phyloP scores from a whole-genome alignment of 2,329 filamentous ascomycete genomes.

The Sporothrix pallida region DNA sequence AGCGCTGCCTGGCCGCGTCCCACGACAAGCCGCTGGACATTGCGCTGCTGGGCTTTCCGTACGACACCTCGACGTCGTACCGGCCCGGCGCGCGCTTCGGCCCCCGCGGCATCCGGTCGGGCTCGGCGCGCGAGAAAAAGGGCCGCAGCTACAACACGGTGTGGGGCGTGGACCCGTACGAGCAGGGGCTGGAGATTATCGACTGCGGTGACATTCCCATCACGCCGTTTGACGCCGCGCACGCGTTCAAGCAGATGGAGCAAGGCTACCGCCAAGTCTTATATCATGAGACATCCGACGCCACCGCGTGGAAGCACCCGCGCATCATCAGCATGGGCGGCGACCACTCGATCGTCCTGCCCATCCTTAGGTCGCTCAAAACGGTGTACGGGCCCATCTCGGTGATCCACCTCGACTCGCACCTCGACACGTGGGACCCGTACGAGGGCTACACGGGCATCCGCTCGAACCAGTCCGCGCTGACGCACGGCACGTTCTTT shows the following conservation, averaged over 20 bases:
- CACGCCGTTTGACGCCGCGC: conserved; percentile 38
- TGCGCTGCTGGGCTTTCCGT: conserved; percentile 37
- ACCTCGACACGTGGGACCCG: conserved; percentile 40
- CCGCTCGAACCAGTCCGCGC: conserved; percentile 73
- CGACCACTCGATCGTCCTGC: conserved; percentile 44
- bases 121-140: conserved; percentile 36
- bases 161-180: conserved; percentile 35
- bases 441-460: conserved; percentile 79
- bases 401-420: conserved; percentile 45
- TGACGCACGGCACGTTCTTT: conserved; percentile 90
- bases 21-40: conserved; percentile 36
- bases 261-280: conserved; percentile 35
- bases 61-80: conserved; percentile 38
- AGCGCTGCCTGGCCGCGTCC: conserved; percentile 32
- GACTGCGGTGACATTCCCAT: conserved; percentile 40
- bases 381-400: conserved; percentile 43
- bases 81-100: conserved; percentile 37
- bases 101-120: conserved; percentile 35
- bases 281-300: conserved; percentile 32
- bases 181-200: conserved; percentile 31
- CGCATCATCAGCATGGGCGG: conserved; percentile 40
- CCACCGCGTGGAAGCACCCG: conserved; percentile 33
- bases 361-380: conserved; percentile 42
- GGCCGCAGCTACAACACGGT: conserved; percentile 37
- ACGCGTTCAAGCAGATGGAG: conserved; percentile 40